These are phyloP conservation scores for Cyclostephanos tholiformis DNA, from an alignment of 108 stramenopile genomes.

Conservation along the genomic window DNA sequence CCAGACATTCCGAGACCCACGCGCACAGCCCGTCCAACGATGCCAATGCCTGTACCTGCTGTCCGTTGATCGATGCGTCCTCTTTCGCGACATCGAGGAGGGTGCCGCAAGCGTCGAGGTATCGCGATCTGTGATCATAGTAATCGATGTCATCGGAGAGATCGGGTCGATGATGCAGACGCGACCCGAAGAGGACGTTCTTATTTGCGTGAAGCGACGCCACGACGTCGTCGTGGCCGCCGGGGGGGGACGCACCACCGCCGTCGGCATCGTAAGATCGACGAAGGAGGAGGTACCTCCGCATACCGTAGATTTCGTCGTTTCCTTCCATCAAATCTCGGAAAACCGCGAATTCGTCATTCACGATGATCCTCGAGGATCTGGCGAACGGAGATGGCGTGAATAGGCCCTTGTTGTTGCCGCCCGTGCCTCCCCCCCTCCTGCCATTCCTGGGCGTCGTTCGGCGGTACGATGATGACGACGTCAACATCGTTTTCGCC, in stretches of 20 bases:
- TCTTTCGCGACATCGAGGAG: conserved; percentile 59
- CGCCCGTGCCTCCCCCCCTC: no score
- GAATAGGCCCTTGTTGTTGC: conserved; percentile 23
- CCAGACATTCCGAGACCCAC: conserved; percentile 63
- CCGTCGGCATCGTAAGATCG: conserved; percentile 8
- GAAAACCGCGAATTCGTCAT: conserved; percentile 20
- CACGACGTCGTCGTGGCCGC: conserved; percentile 6
- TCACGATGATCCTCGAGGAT: conserved; percentile 28
- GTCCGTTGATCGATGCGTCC: conserved; percentile 71
- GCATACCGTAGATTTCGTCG: conserved; percentile 34
- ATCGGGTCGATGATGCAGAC: conserved; percentile 18
- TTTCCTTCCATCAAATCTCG: conserved; percentile 38
- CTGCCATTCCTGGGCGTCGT: no score
- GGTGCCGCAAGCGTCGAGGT: conserved; percentile 56
- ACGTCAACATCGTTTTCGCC: no score
- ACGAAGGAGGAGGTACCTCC: conserved; percentile 33
- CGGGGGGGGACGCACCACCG: not conserved
- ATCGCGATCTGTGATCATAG: conserved; percentile 8
- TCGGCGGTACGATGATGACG: no score
- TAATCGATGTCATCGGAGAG: not conserved
- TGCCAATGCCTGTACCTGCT: conserved; percentile 78
- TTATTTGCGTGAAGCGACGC: conserved; percentile 64
- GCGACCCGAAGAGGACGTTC: conserved; percentile 74
- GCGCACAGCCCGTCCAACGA: conserved; percentile 66
- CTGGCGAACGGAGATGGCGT: conserved; percentile 43